Base-by-base conservation (phyloP, 2,329 filamentous ascomycete genomes). In the Aspergillus sojae region DNA sequence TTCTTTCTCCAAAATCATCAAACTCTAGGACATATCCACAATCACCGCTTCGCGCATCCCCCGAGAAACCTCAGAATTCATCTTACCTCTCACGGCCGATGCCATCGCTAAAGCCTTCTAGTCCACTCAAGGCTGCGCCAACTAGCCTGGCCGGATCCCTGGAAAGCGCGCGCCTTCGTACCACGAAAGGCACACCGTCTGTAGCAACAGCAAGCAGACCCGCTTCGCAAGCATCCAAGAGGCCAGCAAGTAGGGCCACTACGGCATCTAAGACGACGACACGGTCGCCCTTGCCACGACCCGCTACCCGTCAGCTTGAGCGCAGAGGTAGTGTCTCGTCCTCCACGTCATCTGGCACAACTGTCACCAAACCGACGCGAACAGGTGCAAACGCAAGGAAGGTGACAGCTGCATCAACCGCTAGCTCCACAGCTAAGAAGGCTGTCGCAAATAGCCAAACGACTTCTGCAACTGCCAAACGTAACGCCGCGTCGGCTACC, bases 1-100 rank as follows among this genome's bases (percentile, higher is more conserved):
- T 96, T 43, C 83, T 96, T 3, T 96, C 93, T 1, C 93, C 93
- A 2, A 90, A 91, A 58, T 94, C 92, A 0, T 89, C 90, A 63
- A 96, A 96, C 74, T 91, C 91, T 6, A 88, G 91, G 58, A 84
- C 91, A 19, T 81, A 86, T 26, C 86, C 86, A 23, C 85, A 87
- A 56, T 86, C 85, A 1, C 85, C 84, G 1, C 71, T 84, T 61
- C 79, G 80, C 76, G 68, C 73, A 12, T 79, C 78, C 4, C 77
- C 78, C 19, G 75, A 83, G 71, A 76, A 78, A 62, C 64, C 73
- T 5, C 76, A 81, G 26, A 76, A 81, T 7, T 89, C 90, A 72
- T 82, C 85, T 3, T 82, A 84, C 62, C 81, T 88, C 45, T 81
- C 85, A 2, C 85, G 86, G 28, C 85, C 88, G 28, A 80, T 83